Conservation (phyloP, 768 basidiomycete species). For the Terana coerulea region DNA sequence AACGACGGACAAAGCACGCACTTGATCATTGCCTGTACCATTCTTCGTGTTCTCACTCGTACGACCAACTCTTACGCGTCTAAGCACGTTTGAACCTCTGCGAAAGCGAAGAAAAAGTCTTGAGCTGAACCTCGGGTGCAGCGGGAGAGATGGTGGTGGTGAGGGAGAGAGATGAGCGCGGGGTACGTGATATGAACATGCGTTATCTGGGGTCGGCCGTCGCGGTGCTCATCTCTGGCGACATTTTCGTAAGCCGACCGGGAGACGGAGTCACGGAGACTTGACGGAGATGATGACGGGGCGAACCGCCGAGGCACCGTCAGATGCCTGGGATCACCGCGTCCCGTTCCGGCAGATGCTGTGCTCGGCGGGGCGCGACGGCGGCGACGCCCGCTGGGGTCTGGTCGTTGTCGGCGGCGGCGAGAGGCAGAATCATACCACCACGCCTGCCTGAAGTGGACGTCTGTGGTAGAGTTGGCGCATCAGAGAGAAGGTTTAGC, state of each 20-base stretch:
- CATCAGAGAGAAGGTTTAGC: too few relatives aligned
- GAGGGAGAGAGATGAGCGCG: background rate
- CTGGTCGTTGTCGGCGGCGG: too few relatives aligned
- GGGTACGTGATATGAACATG: background rate
- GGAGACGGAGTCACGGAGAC: background rate
- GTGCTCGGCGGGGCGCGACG: background rate
- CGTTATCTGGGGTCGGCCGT: too few relatives aligned
- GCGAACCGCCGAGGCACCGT: background rate
- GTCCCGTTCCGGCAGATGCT: background rate
- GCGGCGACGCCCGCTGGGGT: too few relatives aligned
- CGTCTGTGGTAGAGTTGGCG: too few relatives aligned
- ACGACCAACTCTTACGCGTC: background rate
- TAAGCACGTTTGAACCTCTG: background rate
- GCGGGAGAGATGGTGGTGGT: conserved; percentile 1
- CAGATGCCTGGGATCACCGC: background rate
- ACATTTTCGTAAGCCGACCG: background rate
- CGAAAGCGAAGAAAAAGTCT: background rate
- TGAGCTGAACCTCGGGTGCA: background rate
- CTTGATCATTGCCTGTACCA: background rate
- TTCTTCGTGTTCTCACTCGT: background rate
- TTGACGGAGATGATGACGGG: background rate
- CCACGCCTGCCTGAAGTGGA: too few relatives aligned
- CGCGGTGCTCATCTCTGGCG: background rate
- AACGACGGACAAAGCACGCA: background rate
- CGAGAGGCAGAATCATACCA: too few relatives aligned